Percentiles rank a stretch among this genome's conserved stretches.
These are phyloP conservation scores for Acanthamoeba quina DNA, from an alignment of 208 protist species.

Conservation along the genomic window DNA sequence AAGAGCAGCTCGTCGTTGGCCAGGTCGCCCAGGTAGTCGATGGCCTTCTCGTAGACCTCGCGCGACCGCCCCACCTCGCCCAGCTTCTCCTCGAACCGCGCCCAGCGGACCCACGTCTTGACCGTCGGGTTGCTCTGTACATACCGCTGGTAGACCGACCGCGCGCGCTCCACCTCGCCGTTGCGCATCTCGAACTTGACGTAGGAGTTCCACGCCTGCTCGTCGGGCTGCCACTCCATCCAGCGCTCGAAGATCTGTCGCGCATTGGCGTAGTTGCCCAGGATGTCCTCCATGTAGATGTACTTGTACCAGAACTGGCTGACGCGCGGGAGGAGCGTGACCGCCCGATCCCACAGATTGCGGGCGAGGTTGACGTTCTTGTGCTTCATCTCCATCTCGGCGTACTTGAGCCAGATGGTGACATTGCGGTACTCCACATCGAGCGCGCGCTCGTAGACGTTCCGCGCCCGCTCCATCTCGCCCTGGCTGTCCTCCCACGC, in stretches of 20 bases:
- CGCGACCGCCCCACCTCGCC: slow-evolving; percentile 78
- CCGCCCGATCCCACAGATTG: slow-evolving; percentile 97
- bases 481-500: slow-evolving; percentile 97
- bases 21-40: slow-evolving; percentile 84
- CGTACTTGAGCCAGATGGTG: slow-evolving; percentile 97
- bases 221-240: slow-evolving; percentile 94
- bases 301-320: slow-evolving; percentile 97
- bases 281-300: slow-evolving; percentile 97
- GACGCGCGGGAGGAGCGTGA: slow-evolving; percentile 95
- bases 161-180: slow-evolving; percentile 84
- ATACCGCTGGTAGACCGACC: slow-evolving; percentile 85
- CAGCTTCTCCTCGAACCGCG: slow-evolving; percentile 91
- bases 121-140: slow-evolving; percentile 78
- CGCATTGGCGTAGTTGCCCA: slow-evolving; percentile 93
- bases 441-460: slow-evolving; percentile 96
- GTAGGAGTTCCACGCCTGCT: slow-evolving; percentile 95
- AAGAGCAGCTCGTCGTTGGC: slow-evolving; percentile 87
- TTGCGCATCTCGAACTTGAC: slow-evolving; percentile 94
- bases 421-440: slow-evolving; percentile 94
- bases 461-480: slow-evolving; percentile 95
- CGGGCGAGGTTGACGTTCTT: slow-evolving; percentile 97
- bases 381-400: slow-evolving; percentile 98
- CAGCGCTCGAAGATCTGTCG: slow-evolving; percentile 97
- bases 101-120: slow-evolving; percentile 93
- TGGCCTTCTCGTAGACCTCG: slow-evolving; percentile 79